Evolutionary conservation across 2,329 filamentous ascomycete genomes (phyloP), one percentile per base, ranked within the genome.

Genomic region (Graphilbum ipis-grandicollis): DNA sequence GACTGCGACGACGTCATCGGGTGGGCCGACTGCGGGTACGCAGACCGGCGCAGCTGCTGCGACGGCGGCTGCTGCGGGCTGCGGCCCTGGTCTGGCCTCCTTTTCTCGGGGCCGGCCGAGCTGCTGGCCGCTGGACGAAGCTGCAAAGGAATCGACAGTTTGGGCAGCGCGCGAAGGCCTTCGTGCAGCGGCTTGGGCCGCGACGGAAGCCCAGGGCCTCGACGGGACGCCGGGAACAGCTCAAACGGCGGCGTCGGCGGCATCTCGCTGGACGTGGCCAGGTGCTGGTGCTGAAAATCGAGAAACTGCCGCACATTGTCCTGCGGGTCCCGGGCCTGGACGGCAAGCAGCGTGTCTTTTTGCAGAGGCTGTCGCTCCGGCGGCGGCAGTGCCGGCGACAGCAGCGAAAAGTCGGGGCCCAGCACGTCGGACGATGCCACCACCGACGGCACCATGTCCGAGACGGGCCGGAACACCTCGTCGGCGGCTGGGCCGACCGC

Each of bases 301-400:
- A 96, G 68, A 57, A 93, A 96, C 46, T 93, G 83, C 50, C 82
- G 77, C 26, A 96, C 84, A 47, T 88, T 93, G 57, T 94, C 86
- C 54, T 92, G 86, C 6, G 86, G 81, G 50, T 94, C 85, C 37
- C 79, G 70, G 15, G 65, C 63, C 50, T 79, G 68, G 23, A 93
- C 53, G 43, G 66, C 73, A 40, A 75, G 72, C 14, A 93, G 73
- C 31, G 66, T 68, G 34, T 78, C 73, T 53, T 85, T 77, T 48
- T 85, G 77, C 28, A 94, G 68, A 40, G 71, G 67, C 26, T 5
- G 26, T 5, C 26, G 26, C 8, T 12, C 26, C 6, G 26, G 5
- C 29, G 29, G 29, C 29, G 29, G 7, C 15, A 12, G 15, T 15
- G 15, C n/a, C 29, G 29, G 6, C 29, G 29, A 13, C 29, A 18